Conservation (phyloP, 352 stramenopile species). For the Pythium vanterpoolii region DNA sequence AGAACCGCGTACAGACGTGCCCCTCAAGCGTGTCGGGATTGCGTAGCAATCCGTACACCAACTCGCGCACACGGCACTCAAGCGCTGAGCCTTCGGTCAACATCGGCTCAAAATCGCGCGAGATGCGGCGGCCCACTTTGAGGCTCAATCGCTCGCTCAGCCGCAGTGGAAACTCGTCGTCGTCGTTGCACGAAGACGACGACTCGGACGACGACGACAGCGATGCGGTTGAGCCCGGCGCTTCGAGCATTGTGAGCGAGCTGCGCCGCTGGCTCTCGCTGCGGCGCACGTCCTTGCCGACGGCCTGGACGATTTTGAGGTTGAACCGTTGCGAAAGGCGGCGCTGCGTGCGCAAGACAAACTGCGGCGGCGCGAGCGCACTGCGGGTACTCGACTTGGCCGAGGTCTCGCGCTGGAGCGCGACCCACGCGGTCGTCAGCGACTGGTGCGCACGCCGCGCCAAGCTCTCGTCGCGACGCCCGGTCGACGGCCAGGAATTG, state of each 20-base stretch:
- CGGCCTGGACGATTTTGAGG: conserved; percentile 21
- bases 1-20: conserved; percentile 24
- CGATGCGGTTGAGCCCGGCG: background rate
- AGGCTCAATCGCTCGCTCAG: conserved; percentile 21
- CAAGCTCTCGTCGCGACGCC: background rate
- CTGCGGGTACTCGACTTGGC: background rate
- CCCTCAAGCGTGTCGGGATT: conserved; percentile 27
- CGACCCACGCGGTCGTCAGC: conserved; percentile 10
- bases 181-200: background rate
- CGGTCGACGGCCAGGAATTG: conserved; percentile 11
- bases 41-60: conserved; percentile 22
- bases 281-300: conserved; percentile 20
- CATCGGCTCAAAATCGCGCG: conserved; percentile 23
- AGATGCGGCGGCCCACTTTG: conserved; percentile 12
- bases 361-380: conserved; percentile 13
- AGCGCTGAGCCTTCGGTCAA: conserved; percentile 21
- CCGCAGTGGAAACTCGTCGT: conserved; percentile 10
- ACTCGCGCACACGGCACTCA: conserved; percentile 20
- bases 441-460: conserved; percentile 19
- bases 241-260: conserved; percentile 15
- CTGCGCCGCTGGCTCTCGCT: conserved; percentile 17
- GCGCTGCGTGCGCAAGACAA: conserved; percentile 19
- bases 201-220: background rate
- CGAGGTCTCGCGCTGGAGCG: conserved; percentile 8
- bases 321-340: conserved; percentile 24